Conservation (phyloP, 2,329 filamentous ascomycete species). For the Knoxdaviesia capensis region DNA sequence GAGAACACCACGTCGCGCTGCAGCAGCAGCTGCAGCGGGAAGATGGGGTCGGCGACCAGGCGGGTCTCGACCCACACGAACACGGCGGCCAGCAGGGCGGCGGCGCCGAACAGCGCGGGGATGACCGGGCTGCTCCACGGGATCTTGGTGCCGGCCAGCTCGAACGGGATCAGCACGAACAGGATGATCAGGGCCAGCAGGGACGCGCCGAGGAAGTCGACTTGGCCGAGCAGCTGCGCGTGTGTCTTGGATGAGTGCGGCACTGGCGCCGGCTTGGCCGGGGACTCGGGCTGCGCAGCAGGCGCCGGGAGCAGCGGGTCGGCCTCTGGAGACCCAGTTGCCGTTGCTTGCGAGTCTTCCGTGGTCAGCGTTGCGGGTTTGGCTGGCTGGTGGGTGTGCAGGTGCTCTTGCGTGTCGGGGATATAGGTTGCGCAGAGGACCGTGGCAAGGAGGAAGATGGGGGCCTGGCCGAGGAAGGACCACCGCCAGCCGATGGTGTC, state of each 20-base stretch:
- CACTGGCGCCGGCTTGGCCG: not conserved
- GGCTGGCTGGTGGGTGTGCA: too few species aligned
- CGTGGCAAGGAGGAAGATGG: constrained; percentile 34
- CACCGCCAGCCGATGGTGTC: constrained; percentile 48
- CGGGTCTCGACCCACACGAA: constrained; percentile 27
- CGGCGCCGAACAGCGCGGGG: constrained; percentile 18
- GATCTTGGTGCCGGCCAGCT: constrained; percentile 33
- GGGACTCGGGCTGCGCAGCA: not conserved
- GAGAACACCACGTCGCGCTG: constrained; percentile 29
- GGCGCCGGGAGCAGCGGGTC: too few species aligned
- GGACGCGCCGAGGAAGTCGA: constrained; percentile 37
- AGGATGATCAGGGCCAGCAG: constrained; percentile 38
- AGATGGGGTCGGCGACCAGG: constrained; percentile 31
- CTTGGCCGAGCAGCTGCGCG: not conserved
- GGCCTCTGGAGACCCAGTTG: too few species aligned
- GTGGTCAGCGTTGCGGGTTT: too few species aligned
- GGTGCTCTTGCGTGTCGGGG: constrained; percentile 9
- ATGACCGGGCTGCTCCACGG: constrained; percentile 31
- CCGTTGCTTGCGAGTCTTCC: too few species aligned
- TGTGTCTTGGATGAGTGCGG: not conserved
- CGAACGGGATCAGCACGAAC: constrained; percentile 32
- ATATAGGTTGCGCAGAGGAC: constrained; percentile 31
- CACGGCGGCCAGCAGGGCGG: constrained; percentile 18
- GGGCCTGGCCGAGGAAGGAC: constrained; percentile 44
- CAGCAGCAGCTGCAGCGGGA: constrained; percentile 33